Percentiles rank a stretch among this genome's conserved stretches.
Evolutionary conservation across 2,329 filamentous ascomycete genomes (phyloP).

Genomic region (Pseudocercospora vitis): DNA sequence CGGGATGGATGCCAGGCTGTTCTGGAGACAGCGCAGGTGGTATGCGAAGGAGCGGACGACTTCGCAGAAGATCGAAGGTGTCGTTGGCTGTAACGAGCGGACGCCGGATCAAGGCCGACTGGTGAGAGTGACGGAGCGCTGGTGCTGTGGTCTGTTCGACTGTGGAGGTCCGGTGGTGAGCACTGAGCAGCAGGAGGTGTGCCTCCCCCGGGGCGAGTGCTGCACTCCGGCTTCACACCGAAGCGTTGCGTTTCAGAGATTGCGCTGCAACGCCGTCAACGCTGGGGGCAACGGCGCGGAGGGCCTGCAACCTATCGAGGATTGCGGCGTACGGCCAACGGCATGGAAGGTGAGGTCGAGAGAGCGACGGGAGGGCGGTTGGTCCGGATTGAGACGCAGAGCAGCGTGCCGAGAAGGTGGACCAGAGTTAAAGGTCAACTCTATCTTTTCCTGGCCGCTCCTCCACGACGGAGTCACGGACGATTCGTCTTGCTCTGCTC

Average conservation of each 20-base stretch:
- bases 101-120: slow-evolving; percentile 35
- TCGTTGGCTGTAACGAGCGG: slow-evolving; percentile 32
- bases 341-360: slow-evolving; percentile 1
- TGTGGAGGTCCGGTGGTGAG: no score
- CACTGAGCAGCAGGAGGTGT: no score
- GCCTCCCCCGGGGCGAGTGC: no score
- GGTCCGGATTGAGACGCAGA: neutral
- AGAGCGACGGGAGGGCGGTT: neutral
- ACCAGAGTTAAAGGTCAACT: neutral
- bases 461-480: no score
- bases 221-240: no score
- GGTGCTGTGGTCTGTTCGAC: neutral
- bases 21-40: slow-evolving; percentile 11
- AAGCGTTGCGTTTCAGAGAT: no score
- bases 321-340: neutral
- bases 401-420: neutral
- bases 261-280: slow-evolving; percentile 14
- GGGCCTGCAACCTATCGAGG: slow-evolving; percentile 6
- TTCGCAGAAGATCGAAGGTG: slow-evolving; percentile 30
- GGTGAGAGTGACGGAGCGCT: slow-evolving; percentile 11
- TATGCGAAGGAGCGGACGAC: slow-evolving; percentile 24
- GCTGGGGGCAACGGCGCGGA: slow-evolving; percentile 13
- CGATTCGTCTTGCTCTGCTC: no score
- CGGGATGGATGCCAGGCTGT: slow-evolving; percentile 10
- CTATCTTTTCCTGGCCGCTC: neutral